phyloP scores from a whole-genome alignment of 257 asterid species.

The Linaria vulgaris region DNA sequence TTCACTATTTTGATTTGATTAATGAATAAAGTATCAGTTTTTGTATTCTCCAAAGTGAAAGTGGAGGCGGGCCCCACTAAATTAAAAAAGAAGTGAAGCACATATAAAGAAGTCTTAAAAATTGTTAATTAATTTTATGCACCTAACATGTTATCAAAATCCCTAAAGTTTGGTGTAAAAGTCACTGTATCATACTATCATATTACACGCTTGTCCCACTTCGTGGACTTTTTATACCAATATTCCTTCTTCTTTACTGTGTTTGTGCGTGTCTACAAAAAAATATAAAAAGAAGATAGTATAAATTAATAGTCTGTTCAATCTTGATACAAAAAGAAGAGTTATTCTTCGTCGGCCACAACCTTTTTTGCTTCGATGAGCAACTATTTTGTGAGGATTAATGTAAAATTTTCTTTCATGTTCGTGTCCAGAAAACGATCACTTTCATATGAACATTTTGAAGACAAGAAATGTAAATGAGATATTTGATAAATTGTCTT shows the following conservation, averaged over 20 bases:
- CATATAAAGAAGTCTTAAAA: slow-evolving; percentile 19
- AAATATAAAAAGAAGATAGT: no score
- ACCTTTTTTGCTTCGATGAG: no score
- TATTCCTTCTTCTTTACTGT: not conserved
- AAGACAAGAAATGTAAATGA: no score
- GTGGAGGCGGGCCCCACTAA: slow-evolving; percentile 23
- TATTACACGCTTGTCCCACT: slow-evolving; percentile 40
- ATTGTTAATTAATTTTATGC: slow-evolving; percentile 1
- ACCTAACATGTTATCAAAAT: not conserved
- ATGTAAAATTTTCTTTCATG: no score
- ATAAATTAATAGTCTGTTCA: no score
- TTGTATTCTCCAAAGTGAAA: slow-evolving; percentile 23
- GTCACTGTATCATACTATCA: slow-evolving; percentile 27
- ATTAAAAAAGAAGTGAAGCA: not conserved
- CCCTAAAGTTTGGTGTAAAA: slow-evolving; percentile 23
- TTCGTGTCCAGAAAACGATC: no score
- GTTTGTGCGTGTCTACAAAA: not conserved
- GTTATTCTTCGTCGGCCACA: no score
- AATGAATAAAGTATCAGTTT: slow-evolving; percentile 8
- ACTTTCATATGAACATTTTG: no score
- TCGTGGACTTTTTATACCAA: slow-evolving; percentile 8
- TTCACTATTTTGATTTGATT: not conserved
- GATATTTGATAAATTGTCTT: no score
- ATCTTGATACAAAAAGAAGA: no score
- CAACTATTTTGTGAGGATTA: no score